Evolutionary conservation across 306 rosid species (phyloP).

Genomic region (Dalbergia oliveri): DNA sequence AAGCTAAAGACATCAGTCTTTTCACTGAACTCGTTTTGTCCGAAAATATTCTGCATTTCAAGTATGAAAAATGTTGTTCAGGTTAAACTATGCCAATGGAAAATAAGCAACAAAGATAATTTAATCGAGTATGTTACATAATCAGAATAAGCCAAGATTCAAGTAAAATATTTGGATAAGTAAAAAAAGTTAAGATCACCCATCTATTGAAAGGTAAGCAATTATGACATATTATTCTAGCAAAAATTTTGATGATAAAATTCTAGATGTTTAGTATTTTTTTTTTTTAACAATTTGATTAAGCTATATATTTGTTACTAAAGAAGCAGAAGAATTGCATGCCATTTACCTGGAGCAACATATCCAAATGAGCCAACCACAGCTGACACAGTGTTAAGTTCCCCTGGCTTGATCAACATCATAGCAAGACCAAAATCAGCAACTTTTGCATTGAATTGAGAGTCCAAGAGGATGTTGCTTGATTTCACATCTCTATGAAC

Average conservation of each 20-base stretch:
- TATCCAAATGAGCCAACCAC: slow-evolving; percentile 93
- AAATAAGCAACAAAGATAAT: not conserved
- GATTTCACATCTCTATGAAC: slow-evolving; percentile 84
- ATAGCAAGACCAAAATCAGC: slow-evolving; percentile 91
- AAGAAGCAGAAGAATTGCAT: not conserved
- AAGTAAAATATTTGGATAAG: not conserved
- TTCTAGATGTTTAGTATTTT: not conserved
- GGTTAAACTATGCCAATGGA: not conserved
- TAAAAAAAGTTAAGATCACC: no score
- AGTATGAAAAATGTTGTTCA: not conserved
- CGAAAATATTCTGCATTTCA: slow-evolving; percentile 70
- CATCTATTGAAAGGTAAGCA: no score
- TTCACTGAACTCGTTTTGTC: slow-evolving; percentile 69
- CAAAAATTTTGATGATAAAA: not conserved
- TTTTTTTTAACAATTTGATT: not conserved
- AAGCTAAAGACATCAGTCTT: slow-evolving; percentile 82
- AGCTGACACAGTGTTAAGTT: slow-evolving; percentile 75
- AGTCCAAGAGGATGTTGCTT: slow-evolving; percentile 82
- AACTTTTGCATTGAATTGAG: slow-evolving; percentile 76
- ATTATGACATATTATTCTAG: not conserved
- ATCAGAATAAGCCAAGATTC: not conserved
- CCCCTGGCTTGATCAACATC: slow-evolving; percentile 72
- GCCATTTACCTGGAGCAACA: slow-evolving; percentile 83
- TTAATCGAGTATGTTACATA: not conserved
- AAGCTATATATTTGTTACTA: not conserved